Conservation (phyloP, 371 early-diverging fungal genomes). For the Mucor ambiguus region DNA sequence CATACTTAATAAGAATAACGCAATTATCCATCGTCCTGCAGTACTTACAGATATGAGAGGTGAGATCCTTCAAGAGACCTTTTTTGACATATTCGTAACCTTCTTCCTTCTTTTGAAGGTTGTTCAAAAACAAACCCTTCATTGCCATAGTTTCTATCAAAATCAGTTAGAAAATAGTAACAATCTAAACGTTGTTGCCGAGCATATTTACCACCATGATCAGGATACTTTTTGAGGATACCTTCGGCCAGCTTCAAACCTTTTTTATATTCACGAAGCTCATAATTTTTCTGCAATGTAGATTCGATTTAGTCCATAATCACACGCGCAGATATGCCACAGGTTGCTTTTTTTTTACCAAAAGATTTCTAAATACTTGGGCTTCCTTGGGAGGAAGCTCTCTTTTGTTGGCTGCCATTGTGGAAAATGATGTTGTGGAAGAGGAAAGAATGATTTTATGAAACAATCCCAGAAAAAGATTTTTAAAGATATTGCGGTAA, state of each 20-base stretch:
- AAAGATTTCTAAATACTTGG: conserved; percentile 72
- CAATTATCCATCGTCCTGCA: neutral
- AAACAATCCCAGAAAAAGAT: neutral
- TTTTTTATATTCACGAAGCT: conserved; percentile 93
- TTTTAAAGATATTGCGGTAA: neutral
- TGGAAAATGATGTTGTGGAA: neutral
- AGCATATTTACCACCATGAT: conserved; percentile 81
- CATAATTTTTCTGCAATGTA: conserved; percentile 81
- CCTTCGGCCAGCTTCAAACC: conserved; percentile 90
- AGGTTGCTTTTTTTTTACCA: conserved; percentile 54
- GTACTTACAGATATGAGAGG: conserved; percentile 80
- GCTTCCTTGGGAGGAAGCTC: conserved; percentile 80
- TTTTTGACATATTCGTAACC: conserved; percentile 87
- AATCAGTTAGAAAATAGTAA: neutral
- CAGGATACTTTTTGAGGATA: conserved; percentile 91
- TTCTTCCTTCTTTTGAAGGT: conserved; percentile 91
- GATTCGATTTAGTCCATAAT: neutral
- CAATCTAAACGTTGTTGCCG: neutral
- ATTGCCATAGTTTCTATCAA: conserved; percentile 88
- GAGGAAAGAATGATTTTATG: neutral
- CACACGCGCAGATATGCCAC: neutral
- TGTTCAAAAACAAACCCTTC: conserved; percentile 90
- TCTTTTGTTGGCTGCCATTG: conserved; percentile 16
- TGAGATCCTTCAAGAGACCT: conserved; percentile 80
- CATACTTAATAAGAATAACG: neutral